Evolutionary conservation across 2,329 filamentous ascomycete genomes (phyloP).

Genomic region (Microcera coccophila): DNA sequence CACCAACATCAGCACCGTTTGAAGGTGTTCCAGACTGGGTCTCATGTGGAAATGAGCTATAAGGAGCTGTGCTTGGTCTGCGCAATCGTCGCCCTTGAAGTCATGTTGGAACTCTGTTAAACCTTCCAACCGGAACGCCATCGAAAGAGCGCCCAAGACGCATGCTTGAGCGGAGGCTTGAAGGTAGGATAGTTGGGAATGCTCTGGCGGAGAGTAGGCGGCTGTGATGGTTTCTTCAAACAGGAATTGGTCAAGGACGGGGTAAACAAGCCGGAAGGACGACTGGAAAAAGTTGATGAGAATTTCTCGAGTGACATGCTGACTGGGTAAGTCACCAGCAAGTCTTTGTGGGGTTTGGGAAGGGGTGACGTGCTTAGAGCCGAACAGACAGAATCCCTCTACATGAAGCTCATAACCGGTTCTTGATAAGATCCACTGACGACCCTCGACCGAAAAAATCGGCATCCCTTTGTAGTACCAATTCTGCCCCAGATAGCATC

Average conservation of each 20-base stretch:
- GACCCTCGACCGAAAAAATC: conserved; percentile 6
- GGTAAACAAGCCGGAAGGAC: conserved; percentile 3
- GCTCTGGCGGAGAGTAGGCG: conserved; percentile 3
- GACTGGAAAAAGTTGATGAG: conserved; percentile 5
- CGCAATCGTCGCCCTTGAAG: not conserved
- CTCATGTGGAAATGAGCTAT: not conserved
- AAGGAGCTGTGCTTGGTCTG: not conserved
- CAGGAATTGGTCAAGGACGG: conserved; percentile 6
- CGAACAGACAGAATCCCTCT: conserved; percentile 5
- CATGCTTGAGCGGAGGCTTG: conserved; percentile 4
- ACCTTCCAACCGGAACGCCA: not conserved
- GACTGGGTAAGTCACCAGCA: conserved; percentile 3
- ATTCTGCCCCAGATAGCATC: conserved; percentile 8
- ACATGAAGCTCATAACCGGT: conserved; percentile 7
- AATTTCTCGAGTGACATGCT: not conserved
- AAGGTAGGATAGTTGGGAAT: not conserved
- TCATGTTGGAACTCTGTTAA: not conserved
- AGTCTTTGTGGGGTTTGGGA: not conserved
- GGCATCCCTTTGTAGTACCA: conserved; percentile 12
- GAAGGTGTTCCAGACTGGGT: not conserved
- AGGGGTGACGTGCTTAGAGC: not conserved
- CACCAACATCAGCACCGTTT: not conserved
- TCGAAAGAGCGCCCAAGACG: conserved; percentile 5
- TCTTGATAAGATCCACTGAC: conserved; percentile 7
- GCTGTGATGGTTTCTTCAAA: conserved; percentile 6